Evolutionary conservation across 805 yeast genomes (phyloP), one percentile per base, ranked within the genome.

Genomic region (Kregervanrija pseudodelftensis): DNA sequence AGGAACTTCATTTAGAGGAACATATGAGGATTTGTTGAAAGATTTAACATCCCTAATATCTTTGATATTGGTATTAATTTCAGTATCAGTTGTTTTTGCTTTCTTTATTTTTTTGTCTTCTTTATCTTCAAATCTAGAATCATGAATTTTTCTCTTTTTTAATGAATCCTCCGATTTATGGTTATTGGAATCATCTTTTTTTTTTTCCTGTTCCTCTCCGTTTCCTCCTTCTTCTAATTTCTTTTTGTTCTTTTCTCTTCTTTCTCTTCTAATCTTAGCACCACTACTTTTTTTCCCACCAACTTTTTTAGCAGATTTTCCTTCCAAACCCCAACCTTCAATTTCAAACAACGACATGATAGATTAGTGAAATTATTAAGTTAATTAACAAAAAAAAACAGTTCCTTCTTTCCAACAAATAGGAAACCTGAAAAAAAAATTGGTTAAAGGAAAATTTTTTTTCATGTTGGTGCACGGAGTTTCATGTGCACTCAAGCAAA

Each of bases 311-410:
- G 84, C 77, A 37, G 74, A 69, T 46, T 69, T 65, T 39, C 72
- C 57, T 51, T 79, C 76, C 43, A 87, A 59, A 51, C 81, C 73
- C 96, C 96, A 87, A 13, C 95, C 95, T 42, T 80, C 86, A 15
- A 84, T 89, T 59, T 82, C 74, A 58, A 87, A 87, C 49, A 87
- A 69, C 31, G 85, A 75, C 90, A 82, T 82, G 28, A 22, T 22
- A 22, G 7, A 22, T 22, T 7, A 22, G 28, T 7, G 7, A 5
- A 22, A 2, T 22, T 22, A 5, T 7, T 22, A 22, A 22, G 28
- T 22, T 22, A 22, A 7, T 5, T 2, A 22, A 22, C 7, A 22
- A 22, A 22, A 22, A 22, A 22, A 7, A 22, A 22, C 28, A 22
- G 7, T 22, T 22, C 2, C 7, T 22, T 22, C 4, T 22, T 7